Conservation (phyloP, 75 land plant genomes). For the Sequoia sempervirens region DNA sequence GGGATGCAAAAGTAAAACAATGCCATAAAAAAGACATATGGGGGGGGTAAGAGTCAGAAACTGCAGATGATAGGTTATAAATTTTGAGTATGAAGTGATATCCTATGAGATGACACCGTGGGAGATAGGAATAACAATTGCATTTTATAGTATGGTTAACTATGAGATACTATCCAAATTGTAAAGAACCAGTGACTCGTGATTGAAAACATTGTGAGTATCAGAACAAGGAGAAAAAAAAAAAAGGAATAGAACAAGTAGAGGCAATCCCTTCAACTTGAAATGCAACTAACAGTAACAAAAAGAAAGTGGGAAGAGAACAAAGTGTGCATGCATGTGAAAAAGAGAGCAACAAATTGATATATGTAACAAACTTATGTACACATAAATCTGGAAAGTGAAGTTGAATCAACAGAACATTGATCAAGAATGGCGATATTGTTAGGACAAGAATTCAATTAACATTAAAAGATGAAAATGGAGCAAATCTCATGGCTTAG, state of each 20-base stretch:
- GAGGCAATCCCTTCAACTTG: neutral
- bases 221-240: neutral
- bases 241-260: neutral
- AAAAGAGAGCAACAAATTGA: neutral
- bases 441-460: neutral
- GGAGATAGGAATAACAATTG: too few relatives aligned
- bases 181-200: neutral
- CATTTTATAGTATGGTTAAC: too few relatives aligned
- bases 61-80: neutral
- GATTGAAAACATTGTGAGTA: neutral
- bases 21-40: neutral
- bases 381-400: neutral
- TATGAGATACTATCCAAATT: too few relatives aligned
- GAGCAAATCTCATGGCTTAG: neutral
- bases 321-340: neutral
- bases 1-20: neutral
- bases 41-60: neutral
- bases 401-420: neutral
- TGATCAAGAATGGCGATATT: neutral
- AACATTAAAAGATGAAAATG: neutral
- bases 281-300: neutral
- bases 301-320: neutral
- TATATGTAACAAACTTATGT: neutral
- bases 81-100: neutral
- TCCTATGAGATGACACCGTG: slow-evolving; percentile 8